Base-by-base conservation (phyloP, 768 basidiomycete genomes). In the Leccinum subtestaceum region DNA sequence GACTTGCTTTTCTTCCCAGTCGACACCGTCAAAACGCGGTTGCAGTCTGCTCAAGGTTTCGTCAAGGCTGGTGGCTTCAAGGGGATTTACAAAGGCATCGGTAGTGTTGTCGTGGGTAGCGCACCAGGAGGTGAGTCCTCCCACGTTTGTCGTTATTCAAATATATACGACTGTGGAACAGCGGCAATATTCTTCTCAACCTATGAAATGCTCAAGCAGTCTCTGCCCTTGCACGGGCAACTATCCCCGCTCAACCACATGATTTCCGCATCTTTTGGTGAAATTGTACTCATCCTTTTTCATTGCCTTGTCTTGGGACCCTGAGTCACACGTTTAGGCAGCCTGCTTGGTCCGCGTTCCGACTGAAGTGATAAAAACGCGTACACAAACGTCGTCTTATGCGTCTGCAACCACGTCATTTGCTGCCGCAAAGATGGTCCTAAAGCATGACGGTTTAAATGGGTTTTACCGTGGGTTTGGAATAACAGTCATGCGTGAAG, bases 1-100 rank as follows among this genome's bases (percentile, higher is more conserved):
- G 96, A 99, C 75, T 82, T 98, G 48, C 82, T 97, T 21, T 95
- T 99, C 78, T 99, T 94, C 73, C 96, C 96, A 2, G 86, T 99
- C 58, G 96, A 99, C 76, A 97, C 96, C 1, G 75, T 98, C 71
- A 99, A 99, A 76, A 98, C 97, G 40, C 88, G 96, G 51, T 80
- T 97, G 34, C 96, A 99, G 67, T 89, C 94, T 6, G 72, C 85
- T 3, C 87, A 91, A 67, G 97, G 96, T 17, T 98, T 99, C 72
- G 70, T 84, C 48, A 76, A 78, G 29, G 87, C 93, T 2, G 96
- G 96, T 15, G 97, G 95, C 0, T 91, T 98, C 73, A 84, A 75
- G 53, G 95, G 93, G 9, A 83, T 98, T 6, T 99, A 99, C 76
- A 89, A 90, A 64, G 96, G 96, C 8, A 77, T 99, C 5, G 95